Percentiles rank a stretch among this genome's conserved stretches.
phyloP scores from a whole-genome alignment of 2,329 filamentous ascomycete species.

The Didymella arachidicola region DNA sequence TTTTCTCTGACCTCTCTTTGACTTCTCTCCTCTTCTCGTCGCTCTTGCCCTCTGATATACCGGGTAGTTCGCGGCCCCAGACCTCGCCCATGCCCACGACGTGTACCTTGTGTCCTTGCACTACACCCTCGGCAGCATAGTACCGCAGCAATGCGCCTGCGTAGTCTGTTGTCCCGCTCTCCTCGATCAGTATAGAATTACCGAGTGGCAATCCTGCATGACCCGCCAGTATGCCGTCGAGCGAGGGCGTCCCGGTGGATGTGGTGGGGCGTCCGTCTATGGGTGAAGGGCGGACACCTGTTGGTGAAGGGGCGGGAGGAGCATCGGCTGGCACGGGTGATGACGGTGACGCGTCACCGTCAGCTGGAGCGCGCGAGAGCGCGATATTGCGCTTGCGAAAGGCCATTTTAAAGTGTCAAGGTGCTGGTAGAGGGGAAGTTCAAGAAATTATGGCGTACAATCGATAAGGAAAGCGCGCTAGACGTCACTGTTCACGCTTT shows the following conservation, averaged over 20 bases:
- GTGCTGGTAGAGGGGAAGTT: constrained; percentile 10
- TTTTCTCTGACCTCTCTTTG: constrained; percentile 64
- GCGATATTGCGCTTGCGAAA: constrained; percentile 73
- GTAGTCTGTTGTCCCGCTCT: constrained; percentile 94
- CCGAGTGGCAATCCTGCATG: constrained; percentile 87
- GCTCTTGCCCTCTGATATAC: constrained; percentile 62
- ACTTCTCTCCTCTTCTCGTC: constrained; percentile 37
- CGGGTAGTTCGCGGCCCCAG: constrained; percentile 87
- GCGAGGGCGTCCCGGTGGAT: constrained; percentile 86
- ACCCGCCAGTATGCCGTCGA: constrained; percentile 85
- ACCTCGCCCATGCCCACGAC: constrained; percentile 79
- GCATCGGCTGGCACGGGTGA: constrained; percentile 23
- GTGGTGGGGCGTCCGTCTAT: constrained; percentile 87
- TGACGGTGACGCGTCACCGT: constrained; percentile 25
- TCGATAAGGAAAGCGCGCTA: constrained; percentile 7
- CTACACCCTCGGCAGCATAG: constrained; percentile 90
- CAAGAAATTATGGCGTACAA: constrained; percentile 16
- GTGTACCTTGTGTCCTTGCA: constrained; percentile 89
- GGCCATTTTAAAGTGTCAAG: constrained; percentile 58
- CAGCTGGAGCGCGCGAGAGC: constrained; percentile 53
- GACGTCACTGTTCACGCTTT: background rate
- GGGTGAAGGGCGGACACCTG: constrained; percentile 80
- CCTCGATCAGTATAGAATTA: constrained; percentile 80
- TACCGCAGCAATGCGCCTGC: constrained; percentile 83
- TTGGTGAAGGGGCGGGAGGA: constrained; percentile 25